Base-by-base conservation (phyloP, 129 eudicot genomes). In the Flaveria linearis region DNA sequence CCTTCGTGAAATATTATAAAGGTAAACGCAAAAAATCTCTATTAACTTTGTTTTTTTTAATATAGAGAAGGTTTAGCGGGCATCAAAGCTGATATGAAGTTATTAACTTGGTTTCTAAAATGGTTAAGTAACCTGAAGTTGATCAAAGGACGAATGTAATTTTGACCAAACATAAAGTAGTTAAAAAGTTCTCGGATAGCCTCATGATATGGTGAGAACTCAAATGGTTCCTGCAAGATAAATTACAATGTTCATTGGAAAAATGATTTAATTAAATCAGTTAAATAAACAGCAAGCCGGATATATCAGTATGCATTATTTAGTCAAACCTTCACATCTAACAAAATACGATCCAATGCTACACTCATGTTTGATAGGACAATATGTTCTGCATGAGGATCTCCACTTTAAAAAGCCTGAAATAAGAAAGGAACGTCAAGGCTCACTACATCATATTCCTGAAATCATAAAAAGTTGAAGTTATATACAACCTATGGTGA, bases 161-260 rank as follows among this genome's bases (percentile, higher is more conserved):
- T 86, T 80, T 90, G 96, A 68, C 80, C 89, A 79, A 93, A 93
- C 81, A 65, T 70, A 81, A 83, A 90, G 81, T 93, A 93, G 79
- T 93, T 87, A 71, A 90, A 85, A 30, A 95, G 98, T 77, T 86
- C 91, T 71, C 88, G 86, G 45, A 93, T 86, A 68, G 97, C 97
- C 73, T 79, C 68, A 64, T 92, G 97, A 86, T 92, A 74, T 46
- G 97, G 89, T n/a, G 96, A 79, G 85, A 92, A 92, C 45, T 74
- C 85, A 83, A 76, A 93, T 16, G 96, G 96, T 22, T 90, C 98
- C 96, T 47, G 92, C 68, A 82, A 90, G 23, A 52, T 15, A 36
- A 61, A 75, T 12, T 52, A 28, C 64, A 74, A 73, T 13, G 23
- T 43, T 70, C 18, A 28, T 52, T 41, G 30, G 53, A 36, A 64